Conservation (phyloP, 192 early-diverging fungal genomes). For the Phlyctochytrium planicorne region DNA sequence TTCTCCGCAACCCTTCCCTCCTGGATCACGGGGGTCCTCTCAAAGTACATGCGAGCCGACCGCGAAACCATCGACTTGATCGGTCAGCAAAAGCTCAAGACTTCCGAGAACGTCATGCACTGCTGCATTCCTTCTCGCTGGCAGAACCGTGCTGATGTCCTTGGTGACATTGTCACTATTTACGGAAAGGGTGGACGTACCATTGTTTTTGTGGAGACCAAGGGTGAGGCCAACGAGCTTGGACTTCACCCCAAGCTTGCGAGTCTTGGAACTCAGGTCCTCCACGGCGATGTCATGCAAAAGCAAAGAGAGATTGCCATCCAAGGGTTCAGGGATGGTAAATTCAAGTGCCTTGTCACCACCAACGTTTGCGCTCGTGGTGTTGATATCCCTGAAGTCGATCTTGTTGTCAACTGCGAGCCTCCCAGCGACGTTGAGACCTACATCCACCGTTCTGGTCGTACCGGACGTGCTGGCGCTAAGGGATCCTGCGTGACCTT, state of each 20-base stretch:
- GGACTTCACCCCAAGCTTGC: slow-evolving; percentile 74
- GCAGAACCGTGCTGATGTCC: slow-evolving; percentile 85
- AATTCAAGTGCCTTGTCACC: slow-evolving; percentile 81
- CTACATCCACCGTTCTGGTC: slow-evolving; percentile 93
- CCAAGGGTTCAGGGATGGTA: slow-evolving; percentile 83
- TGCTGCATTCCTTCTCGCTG: slow-evolving; percentile 83
- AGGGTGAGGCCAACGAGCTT: slow-evolving; percentile 83
- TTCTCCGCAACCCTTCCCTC: slow-evolving; percentile 84
- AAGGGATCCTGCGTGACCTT: slow-evolving; percentile 90
- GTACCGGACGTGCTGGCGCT: slow-evolving; percentile 89
- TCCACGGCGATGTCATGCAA: slow-evolving; percentile 86
- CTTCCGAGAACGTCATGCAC: slow-evolving; percentile 84
- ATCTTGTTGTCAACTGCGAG: slow-evolving; percentile 95
- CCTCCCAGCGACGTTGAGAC: slow-evolving; percentile 91
- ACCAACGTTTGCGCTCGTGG: slow-evolving; percentile 96
- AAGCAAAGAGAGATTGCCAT: slow-evolving; percentile 75
- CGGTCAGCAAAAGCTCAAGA: slow-evolving; percentile 84
- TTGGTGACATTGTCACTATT: slow-evolving; percentile 90
- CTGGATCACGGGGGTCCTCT: slow-evolving; percentile 65
- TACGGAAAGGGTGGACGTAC: slow-evolving; percentile 79
- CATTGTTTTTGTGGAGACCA: slow-evolving; percentile 95
- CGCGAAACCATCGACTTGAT: slow-evolving; percentile 76
- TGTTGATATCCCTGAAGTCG: slow-evolving; percentile 94
- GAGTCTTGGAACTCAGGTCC: slow-evolving; percentile 69
- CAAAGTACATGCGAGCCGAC: slow-evolving; percentile 56